A percentile compares a stretch with the other conserved stretches of the same genome.
These are phyloP conservation scores for Chlorella variabilis DNA, from an alignment of 163 green algal species.

Conservation along the genomic window DNA sequence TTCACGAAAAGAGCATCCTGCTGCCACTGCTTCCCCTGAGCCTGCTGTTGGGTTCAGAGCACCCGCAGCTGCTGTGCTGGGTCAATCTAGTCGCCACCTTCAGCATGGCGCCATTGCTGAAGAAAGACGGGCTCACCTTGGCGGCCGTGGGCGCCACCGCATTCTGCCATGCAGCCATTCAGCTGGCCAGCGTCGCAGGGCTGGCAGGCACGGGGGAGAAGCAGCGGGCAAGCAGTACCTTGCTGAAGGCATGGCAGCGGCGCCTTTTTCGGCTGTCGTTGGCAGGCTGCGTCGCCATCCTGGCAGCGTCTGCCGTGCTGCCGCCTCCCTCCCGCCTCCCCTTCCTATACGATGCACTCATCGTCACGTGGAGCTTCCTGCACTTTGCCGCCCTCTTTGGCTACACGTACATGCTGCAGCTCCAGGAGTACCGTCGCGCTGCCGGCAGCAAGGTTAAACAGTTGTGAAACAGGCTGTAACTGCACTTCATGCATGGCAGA, in stretches of 20 bases:
- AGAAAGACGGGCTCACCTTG: conserved; percentile 78
- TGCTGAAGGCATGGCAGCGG: neutral
- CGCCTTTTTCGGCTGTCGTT: neutral
- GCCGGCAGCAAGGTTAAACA: conserved; percentile 28
- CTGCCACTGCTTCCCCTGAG: conserved; percentile 87
- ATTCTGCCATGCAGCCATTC: neutral
- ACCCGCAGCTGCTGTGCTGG: conserved; percentile 49
- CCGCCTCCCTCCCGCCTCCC: conserved; percentile 11
- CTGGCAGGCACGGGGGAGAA: neutral
- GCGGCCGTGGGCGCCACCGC: conserved; percentile 48
- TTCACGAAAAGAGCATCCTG: conserved; percentile 98
- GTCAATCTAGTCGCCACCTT: conserved; percentile 70
- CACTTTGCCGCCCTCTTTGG: conserved; percentile 25
- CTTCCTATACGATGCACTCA: conserved; percentile 40
- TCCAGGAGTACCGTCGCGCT: neutral
- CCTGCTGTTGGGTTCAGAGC: conserved; percentile 67
- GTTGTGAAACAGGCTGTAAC: neutral
- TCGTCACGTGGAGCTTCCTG: conserved; percentile 9
- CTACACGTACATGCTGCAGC: conserved; percentile 21
- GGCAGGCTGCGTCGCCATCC: neutral
- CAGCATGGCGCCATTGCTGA: conserved; percentile 93
- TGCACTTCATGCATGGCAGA: neutral
- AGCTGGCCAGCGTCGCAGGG: neutral
- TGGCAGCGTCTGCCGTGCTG: neutral
- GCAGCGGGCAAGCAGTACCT: neutral